A percentile compares a stretch with the other conserved stretches of the same genome.
Evolutionary conservation across 805 yeast species (phyloP).

Genomic region (Cyberlindnera veronae): DNA sequence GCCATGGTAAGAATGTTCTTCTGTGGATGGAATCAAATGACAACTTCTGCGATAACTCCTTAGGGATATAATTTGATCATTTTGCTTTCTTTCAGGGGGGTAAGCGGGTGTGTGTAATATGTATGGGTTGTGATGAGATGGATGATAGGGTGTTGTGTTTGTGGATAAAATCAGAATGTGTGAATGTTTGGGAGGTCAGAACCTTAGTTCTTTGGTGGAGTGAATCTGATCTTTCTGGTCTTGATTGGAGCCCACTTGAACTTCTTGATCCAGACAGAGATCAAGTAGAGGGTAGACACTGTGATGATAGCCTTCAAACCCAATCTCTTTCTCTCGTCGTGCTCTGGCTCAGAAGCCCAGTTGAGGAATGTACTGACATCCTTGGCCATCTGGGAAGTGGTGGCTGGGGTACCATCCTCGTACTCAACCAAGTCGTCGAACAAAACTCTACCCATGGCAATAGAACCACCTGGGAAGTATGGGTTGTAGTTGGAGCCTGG

Average conservation of each 20-base stretch:
- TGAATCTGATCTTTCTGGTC: constrained; percentile 89
- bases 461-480: constrained; percentile 99
- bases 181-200: not conserved
- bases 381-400: constrained; percentile 99
- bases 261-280: constrained; percentile 90
- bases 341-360: constrained; percentile 99
- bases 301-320: constrained; percentile 91
- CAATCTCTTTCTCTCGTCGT: constrained; percentile 94
- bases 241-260: constrained; percentile 97
- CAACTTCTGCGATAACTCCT: not conserved
- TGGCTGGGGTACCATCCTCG: constrained; percentile 98
- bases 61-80: constrained; percentile 3
- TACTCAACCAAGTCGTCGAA: constrained; percentile 97
- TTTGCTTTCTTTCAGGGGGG: constrained; percentile 1
- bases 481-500: constrained; percentile 98
- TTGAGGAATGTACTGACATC: constrained; percentile 93
- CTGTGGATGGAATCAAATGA: constrained; percentile 5
- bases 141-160: no score
- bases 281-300: constrained; percentile 70
- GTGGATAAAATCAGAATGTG: not conserved
- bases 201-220: constrained; percentile 75
- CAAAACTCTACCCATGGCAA: constrained; percentile 98
- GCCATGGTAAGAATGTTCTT: constrained; percentile 1
- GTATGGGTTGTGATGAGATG: not conserved
- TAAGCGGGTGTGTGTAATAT: constrained; percentile 1